Conservation (phyloP, 257 asterid genomes). For the Przewalskia tangutica region DNA sequence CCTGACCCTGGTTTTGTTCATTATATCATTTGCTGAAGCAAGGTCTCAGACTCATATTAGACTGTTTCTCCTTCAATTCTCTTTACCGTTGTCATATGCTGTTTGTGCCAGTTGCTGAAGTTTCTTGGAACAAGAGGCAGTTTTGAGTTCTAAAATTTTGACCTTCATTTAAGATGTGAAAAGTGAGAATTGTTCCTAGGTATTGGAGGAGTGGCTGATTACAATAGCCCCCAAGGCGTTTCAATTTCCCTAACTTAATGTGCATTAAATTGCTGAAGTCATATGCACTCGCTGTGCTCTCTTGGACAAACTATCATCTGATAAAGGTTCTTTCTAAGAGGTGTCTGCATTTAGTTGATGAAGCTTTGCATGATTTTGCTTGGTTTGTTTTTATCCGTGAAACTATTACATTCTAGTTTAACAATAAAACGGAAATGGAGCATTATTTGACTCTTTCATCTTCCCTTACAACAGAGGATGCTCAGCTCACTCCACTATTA, state of each 20-base stretch:
- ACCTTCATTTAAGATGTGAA: background rate
- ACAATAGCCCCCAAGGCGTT: background rate
- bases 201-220: background rate
- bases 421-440: background rate
- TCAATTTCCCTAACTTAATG: background rate
- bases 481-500: slow-evolving; percentile 70
- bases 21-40: background rate
- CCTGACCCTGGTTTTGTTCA: background rate
- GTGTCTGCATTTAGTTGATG: slow-evolving; percentile 1
- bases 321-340: background rate
- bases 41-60: background rate
- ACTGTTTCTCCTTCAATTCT: background rate
- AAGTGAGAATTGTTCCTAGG: background rate
- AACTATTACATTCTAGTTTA: background rate
- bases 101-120: background rate
- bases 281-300: background rate
- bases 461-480: slow-evolving; percentile 46
- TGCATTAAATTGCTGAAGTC: background rate
- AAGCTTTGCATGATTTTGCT: background rate
- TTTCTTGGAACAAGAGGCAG: background rate
- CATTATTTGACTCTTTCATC: background rate
- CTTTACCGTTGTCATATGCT: background rate
- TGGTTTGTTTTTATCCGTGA: background rate
- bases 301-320: background rate
- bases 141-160: background rate